Conservation (phyloP, 352 stramenopile species). For the Pilasporangium apinafurcum region DNA sequence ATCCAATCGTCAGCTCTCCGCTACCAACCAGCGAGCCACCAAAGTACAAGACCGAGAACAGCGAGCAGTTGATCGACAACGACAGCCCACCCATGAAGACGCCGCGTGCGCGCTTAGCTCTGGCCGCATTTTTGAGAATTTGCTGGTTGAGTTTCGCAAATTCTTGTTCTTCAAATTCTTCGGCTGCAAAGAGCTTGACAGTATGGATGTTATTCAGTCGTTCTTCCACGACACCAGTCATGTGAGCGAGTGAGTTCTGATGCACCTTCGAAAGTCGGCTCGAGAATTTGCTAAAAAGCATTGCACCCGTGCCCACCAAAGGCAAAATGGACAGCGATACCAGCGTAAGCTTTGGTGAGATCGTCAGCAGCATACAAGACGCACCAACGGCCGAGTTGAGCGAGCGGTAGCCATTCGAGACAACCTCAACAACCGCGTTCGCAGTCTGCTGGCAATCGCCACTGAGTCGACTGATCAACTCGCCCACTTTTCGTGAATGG, state of each 20-base stretch:
- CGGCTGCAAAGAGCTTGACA: slow-evolving; percentile 84
- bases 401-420: slow-evolving; percentile 84
- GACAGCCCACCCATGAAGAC: slow-evolving; percentile 89
- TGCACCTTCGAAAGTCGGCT: slow-evolving; percentile 71
- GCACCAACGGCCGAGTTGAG: slow-evolving; percentile 86
- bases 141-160: slow-evolving; percentile 66
- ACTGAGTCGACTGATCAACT: slow-evolving; percentile 81
- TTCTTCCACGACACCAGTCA: slow-evolving; percentile 82
- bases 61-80: slow-evolving; percentile 83
- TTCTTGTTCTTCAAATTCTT: slow-evolving; percentile 52
- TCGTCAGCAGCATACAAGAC: slow-evolving; percentile 83
- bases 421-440: slow-evolving; percentile 81
- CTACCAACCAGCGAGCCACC: slow-evolving; percentile 80
- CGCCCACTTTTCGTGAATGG: slow-evolving; percentile 71
- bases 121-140: slow-evolving; percentile 63
- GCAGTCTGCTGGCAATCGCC: slow-evolving; percentile 87
- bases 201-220: slow-evolving; percentile 86
- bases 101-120: slow-evolving; percentile 73
- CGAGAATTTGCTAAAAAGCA: slow-evolving; percentile 83
- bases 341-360: slow-evolving; percentile 87
- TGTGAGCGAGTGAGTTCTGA: slow-evolving; percentile 67
- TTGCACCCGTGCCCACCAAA: slow-evolving; percentile 65
- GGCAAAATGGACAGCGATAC: slow-evolving; percentile 83
- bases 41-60: slow-evolving; percentile 89
- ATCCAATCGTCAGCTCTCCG: slow-evolving; percentile 85